These are phyloP conservation scores for Nigrospora oryzae DNA, from an alignment of 2,329 filamentous ascomycete species.

Conservation along the genomic window DNA sequence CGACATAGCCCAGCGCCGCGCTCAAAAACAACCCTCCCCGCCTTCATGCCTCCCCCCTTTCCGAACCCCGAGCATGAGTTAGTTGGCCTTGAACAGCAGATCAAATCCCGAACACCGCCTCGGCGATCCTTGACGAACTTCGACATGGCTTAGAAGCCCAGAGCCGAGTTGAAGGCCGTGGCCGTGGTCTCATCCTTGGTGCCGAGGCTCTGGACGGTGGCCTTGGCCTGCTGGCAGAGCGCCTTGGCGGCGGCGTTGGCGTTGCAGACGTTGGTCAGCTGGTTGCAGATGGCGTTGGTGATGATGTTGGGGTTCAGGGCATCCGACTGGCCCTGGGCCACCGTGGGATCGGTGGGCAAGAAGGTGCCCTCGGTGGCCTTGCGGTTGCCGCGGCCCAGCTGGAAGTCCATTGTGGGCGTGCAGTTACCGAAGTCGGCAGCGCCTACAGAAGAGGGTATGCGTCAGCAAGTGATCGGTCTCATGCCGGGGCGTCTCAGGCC, in stretches of 20 bases:
- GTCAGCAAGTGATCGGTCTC: too few species aligned
- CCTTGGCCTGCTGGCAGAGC: constrained; percentile 37
- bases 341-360: constrained; percentile 44
- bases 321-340: constrained; percentile 46
- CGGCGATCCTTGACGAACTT: background rate
- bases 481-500: too few species aligned
- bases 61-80: background rate
- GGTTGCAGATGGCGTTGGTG: constrained; percentile 53
- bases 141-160: constrained; percentile 24
- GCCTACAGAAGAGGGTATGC: constrained; percentile 5
- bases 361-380: constrained; percentile 46
- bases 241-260: constrained; percentile 45
- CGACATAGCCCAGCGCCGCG: too few species aligned
- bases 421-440: constrained; percentile 40
- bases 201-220: constrained; percentile 38
- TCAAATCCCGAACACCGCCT: background rate
- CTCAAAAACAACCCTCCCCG: too few species aligned
- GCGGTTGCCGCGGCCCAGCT: constrained; percentile 42
- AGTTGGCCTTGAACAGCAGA: too few species aligned
- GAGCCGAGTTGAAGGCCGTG: constrained; percentile 34
- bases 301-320: constrained; percentile 57
- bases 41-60: too few species aligned
- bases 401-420: constrained; percentile 45
- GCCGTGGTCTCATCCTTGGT: constrained; percentile 39
- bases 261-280: constrained; percentile 50